phyloP scores from a whole-genome alignment of 2,329 filamentous ascomycete genomes.

The Aspergillus udagawae region DNA sequence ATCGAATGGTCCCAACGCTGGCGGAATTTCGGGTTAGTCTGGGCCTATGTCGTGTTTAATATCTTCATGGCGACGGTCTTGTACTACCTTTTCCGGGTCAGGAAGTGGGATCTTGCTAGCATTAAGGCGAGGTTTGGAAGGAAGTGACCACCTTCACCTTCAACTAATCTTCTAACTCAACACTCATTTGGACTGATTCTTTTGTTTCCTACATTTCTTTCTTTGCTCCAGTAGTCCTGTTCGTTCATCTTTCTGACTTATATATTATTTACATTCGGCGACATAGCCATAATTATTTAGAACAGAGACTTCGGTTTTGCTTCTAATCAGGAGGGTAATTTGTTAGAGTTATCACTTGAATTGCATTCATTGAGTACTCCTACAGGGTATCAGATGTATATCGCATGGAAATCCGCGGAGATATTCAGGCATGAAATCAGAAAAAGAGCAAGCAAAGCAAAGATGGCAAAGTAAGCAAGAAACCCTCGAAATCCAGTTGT shows the following conservation, averaged over 20 bases:
- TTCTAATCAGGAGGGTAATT: too few species aligned
- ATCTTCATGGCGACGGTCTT: slow-evolving; percentile 46
- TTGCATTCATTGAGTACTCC: neutral
- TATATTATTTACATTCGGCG: neutral
- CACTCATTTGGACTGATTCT: neutral
- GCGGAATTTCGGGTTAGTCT: slow-evolving; percentile 65
- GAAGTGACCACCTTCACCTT: neutral
- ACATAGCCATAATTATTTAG: neutral
- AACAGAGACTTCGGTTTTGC: neutral
- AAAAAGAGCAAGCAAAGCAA: neutral
- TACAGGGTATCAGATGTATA: neutral
- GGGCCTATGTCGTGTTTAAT: slow-evolving; percentile 57
- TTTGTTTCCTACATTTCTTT: too few species aligned
- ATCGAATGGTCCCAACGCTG: slow-evolving; percentile 57
- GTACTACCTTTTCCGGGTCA: slow-evolving; percentile 37
- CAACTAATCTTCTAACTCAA: too few species aligned
- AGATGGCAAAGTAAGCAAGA: neutral
- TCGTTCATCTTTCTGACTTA: neutral
- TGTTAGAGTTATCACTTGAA: neutral
- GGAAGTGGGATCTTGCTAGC: slow-evolving; percentile 16
- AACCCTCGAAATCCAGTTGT: neutral
- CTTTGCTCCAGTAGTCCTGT: neutral
- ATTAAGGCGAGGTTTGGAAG: neutral
- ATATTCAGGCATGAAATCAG: neutral
- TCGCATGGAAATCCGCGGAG: neutral